These are phyloP conservation scores for Ogataea sp. DNA, from an alignment of 805 yeast genomes.

Conservation along the genomic window DNA sequence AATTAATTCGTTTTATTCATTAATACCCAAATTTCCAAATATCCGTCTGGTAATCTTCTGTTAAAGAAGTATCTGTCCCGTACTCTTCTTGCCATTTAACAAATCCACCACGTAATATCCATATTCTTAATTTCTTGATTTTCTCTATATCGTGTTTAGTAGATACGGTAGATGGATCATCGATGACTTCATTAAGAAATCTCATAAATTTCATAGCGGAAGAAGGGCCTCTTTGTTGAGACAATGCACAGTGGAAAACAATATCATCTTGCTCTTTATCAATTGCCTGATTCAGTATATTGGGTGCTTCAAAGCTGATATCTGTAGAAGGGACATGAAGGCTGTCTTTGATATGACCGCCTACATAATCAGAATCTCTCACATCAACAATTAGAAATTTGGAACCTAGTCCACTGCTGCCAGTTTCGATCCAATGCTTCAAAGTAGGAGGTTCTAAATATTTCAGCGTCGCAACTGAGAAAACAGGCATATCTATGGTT, in stretches of 20 bases:
- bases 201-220: slow-evolving; percentile 61
- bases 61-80: slow-evolving; percentile 57
- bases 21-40: slow-evolving; percentile 24
- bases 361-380: slow-evolving; percentile 73
- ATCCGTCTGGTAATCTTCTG: slow-evolving; percentile 49
- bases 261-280: slow-evolving; percentile 36
- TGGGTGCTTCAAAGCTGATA: slow-evolving; percentile 31
- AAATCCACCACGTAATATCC: slow-evolving; percentile 81
- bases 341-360: slow-evolving; percentile 60
- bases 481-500: slow-evolving; percentile 1
- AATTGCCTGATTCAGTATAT: slow-evolving; percentile 27
- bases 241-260: slow-evolving; percentile 85
- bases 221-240: slow-evolving; percentile 89
- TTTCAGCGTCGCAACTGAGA: slow-evolving; percentile 34
- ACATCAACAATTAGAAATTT: slow-evolving; percentile 66
- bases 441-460: slow-evolving; percentile 39
- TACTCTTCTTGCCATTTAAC: slow-evolving; percentile 71
- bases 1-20: neutral
- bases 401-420: slow-evolving; percentile 29
- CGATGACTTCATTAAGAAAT: slow-evolving; percentile 27
- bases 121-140: slow-evolving; percentile 37
- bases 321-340: slow-evolving; percentile 46
- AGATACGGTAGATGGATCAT: slow-evolving; percentile 9
- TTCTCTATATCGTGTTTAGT: slow-evolving; percentile 17
- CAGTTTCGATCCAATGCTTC: slow-evolving; percentile 35